Percentiles rank a stretch among this genome's conserved stretches.
Conservation (phyloP, 2,329 filamentous ascomycete species). For the Neocatenulostroma microsporum region DNA sequence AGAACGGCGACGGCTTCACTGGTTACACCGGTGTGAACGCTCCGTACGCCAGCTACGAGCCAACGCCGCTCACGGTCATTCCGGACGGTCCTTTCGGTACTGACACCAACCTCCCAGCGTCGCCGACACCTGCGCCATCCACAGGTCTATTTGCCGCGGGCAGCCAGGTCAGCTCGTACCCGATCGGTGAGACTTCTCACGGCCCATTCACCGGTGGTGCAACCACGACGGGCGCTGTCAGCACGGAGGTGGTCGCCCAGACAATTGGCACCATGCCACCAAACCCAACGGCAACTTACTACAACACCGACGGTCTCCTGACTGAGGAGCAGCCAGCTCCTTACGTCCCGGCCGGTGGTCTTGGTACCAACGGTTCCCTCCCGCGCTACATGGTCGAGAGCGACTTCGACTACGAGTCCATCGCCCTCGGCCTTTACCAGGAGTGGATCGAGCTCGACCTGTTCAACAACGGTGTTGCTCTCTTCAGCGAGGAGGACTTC, state of each 20-base stretch:
- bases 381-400: conserved; percentile 71
- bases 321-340: conserved; percentile 62
- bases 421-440: conserved; percentile 67
- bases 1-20: conserved; percentile 25
- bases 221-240: conserved; percentile 62
- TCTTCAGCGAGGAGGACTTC: conserved; percentile 63
- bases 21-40: conserved; percentile 41
- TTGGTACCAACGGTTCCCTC: conserved; percentile 67
- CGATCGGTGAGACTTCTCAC: conserved; percentile 57
- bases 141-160: conserved; percentile 30
- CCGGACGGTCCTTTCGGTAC: conserved; percentile 39
- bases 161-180: conserved; percentile 41
- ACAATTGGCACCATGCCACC: conserved; percentile 53
- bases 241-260: conserved; percentile 49
- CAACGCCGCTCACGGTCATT: conserved; percentile 27
- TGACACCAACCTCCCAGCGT: conserved; percentile 37
- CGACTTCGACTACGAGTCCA: conserved; percentile 76
- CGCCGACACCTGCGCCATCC: conserved; percentile 23
- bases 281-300: conserved; percentile 56
- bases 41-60: conserved; percentile 31
- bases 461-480: conserved; percentile 67
- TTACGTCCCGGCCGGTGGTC: conserved; percentile 61
- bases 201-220: conserved; percentile 59
- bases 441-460: conserved; percentile 81
- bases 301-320: conserved; percentile 63